These are phyloP conservation scores for Platanthera guangdongensis DNA, from an alignment of 106 monocot genomes.

Conservation along the genomic window DNA sequence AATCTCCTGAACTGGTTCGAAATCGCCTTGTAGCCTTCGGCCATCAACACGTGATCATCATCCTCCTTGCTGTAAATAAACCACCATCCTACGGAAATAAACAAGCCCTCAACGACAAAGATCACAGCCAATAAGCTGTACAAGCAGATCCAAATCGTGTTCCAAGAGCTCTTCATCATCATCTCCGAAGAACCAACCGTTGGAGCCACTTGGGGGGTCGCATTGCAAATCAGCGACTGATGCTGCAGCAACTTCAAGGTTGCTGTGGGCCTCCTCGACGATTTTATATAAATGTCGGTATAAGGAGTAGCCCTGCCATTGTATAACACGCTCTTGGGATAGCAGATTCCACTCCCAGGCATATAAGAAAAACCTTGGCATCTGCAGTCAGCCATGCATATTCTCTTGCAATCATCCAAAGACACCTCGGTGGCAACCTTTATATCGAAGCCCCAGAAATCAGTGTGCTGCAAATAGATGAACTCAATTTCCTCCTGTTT, in stretches of 20 bases:
- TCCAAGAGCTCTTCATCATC: neutral
- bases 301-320: conserved; percentile 28
- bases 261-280: neutral
- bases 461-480: conserved; percentile 12
- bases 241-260: neutral
- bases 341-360: conserved; percentile 27
- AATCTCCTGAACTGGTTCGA: conserved; percentile 45
- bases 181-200: neutral
- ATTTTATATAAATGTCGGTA: conserved; percentile 36
- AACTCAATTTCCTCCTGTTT: conserved; percentile 16
- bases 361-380: conserved; percentile 45
- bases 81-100: conserved; percentile 46
- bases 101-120: conserved; percentile 32
- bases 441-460: conserved; percentile 57
- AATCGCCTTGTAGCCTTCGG: conserved; percentile 46
- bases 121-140: conserved; percentile 34
- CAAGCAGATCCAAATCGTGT: conserved; percentile 18
- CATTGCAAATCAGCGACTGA: conserved; percentile 11
- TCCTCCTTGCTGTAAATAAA: conserved; percentile 20
- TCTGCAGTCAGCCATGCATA: conserved; percentile 23
- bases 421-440: conserved; percentile 2
- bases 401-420: conserved; percentile 24
- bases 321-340: conserved; percentile 26
- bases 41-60: conserved; percentile 8
- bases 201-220: neutral